A percentile compares a stretch with the other conserved stretches of the same genome.
Evolutionary conservation across 768 basidiomycete species (phyloP).

Genomic region (Serpula lacrymans): DNA sequence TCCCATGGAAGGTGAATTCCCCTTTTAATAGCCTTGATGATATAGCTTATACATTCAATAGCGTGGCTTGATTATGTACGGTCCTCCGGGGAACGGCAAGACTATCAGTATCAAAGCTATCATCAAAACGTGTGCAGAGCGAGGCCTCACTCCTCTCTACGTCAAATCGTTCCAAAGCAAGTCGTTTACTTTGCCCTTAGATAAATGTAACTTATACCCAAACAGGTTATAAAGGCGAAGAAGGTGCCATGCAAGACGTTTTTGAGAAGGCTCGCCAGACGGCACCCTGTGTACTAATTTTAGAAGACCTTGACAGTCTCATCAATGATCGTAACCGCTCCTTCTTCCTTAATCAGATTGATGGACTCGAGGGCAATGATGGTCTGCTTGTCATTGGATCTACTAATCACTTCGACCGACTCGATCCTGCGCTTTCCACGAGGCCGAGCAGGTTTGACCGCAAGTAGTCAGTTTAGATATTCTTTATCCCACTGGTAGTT

Average conservation of each 20-base stretch:
- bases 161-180: constrained; percentile 77
- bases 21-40: not conserved
- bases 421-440: constrained; percentile 73
- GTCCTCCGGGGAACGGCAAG: constrained; percentile 86
- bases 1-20: constrained; percentile 74
- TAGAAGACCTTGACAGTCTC: constrained; percentile 75
- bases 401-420: constrained; percentile 80
- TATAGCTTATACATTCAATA: constrained; percentile 23
- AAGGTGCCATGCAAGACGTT: constrained; percentile 60
- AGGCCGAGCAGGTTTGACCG: constrained; percentile 85
- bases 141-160: constrained; percentile 68
- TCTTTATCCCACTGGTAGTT: not conserved
- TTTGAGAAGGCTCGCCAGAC: constrained; percentile 72
- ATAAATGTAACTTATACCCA: constrained; percentile 8
- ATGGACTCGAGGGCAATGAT: constrained; percentile 77
- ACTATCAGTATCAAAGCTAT: constrained; percentile 80
- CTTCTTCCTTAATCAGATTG: constrained; percentile 86
- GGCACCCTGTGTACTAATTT: constrained; percentile 61
- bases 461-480: constrained; percentile 60
- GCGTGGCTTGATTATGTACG: constrained; percentile 81
- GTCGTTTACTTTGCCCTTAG: constrained; percentile 13
- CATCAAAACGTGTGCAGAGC: constrained; percentile 67
- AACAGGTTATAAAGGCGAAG: constrained; percentile 58
- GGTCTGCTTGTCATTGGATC: constrained; percentile 76
- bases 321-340: constrained; percentile 77